Evolutionary conservation across 345 rosid species (phyloP).

Genomic region (Viola odorata): DNA sequence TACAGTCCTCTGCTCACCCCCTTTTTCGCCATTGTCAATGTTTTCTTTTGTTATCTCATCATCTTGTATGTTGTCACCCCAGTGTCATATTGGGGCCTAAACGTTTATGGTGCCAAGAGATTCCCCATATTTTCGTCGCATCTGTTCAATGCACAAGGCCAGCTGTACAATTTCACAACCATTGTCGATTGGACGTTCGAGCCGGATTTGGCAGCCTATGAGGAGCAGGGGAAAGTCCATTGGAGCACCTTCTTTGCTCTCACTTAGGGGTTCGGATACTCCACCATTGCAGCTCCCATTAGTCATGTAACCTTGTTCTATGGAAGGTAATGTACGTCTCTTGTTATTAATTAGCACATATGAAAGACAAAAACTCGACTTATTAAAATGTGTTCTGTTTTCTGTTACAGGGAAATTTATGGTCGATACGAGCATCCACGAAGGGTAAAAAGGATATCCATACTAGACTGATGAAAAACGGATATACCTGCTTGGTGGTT

Average conservation of each 20-base stretch:
- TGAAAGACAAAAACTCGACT: no score
- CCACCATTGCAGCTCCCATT: conserved; percentile 42
- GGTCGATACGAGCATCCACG: conserved; percentile 26
- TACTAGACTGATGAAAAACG: conserved; percentile 32
- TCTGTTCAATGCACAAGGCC: conserved; percentile 30
- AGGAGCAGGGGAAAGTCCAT: conserved; percentile 27
- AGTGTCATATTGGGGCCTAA: conserved; percentile 30
- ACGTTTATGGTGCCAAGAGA: conserved; percentile 27
- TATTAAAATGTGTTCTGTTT: no score
- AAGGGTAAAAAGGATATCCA: conserved; percentile 35
- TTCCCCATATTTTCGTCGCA: conserved; percentile 35
- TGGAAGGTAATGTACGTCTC: conserved; percentile 37
- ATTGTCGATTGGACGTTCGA: conserved; percentile 31
- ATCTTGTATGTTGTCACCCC: conserved; percentile 32
- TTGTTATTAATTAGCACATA: background rate
- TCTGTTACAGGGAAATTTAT: conserved; percentile 33
- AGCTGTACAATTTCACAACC: conserved; percentile 15
- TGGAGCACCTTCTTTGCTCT: conserved; percentile 43
- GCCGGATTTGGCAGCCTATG: conserved; percentile 24
- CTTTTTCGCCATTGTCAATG: conserved; percentile 40
- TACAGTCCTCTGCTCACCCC: conserved; percentile 39
- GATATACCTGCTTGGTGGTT: conserved; percentile 51
- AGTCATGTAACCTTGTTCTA: conserved; percentile 40
- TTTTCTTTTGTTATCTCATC: conserved; percentile 29
- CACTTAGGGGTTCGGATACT: conserved; percentile 38